phyloP scores from a whole-genome alignment of 768 basidiomycete genomes.

The Phaffia tasmanica region DNA sequence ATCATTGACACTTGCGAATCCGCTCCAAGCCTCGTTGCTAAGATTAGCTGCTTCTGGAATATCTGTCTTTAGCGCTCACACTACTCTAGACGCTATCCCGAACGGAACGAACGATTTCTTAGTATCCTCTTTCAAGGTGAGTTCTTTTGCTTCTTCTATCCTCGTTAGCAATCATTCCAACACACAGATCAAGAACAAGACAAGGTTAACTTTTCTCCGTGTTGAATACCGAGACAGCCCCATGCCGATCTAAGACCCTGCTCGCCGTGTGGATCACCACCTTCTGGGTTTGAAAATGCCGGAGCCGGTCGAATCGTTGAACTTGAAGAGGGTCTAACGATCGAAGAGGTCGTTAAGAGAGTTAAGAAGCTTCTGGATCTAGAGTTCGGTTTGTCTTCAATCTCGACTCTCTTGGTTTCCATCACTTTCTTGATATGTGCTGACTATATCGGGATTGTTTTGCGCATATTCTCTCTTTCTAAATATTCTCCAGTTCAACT shows the following conservation, averaged over 20 bases:
- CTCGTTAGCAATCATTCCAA: background rate
- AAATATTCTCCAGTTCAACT: conserved; percentile 27
- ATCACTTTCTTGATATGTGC: conserved; percentile 8
- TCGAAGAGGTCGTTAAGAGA: conserved; percentile 53
- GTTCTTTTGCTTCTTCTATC: background rate
- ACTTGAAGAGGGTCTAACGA: conserved; percentile 48
- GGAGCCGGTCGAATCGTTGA: conserved; percentile 61
- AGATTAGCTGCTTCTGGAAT: conserved; percentile 70
- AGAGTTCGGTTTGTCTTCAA: conserved; percentile 46
- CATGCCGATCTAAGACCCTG: background rate
- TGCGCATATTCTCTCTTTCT: background rate
- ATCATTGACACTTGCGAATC: conserved; percentile 62
- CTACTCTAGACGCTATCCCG: conserved; percentile 68
- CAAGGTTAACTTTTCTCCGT: too few species aligned
- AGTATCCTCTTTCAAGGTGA: conserved; percentile 15
- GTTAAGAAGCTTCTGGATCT: conserved; percentile 60
- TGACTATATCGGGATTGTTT: background rate
- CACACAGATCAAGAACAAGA: background rate
- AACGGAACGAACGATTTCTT: conserved; percentile 78
- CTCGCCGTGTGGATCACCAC: conserved; percentile 12
- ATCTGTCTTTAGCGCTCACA: conserved; percentile 78
- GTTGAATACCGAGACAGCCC: too few species aligned
- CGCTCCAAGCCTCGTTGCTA: conserved; percentile 69
- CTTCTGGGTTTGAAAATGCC: conserved; percentile 34
- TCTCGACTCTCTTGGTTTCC: background rate